Base-by-base conservation (phyloP, 495 filamentous ascomycete species). In the Pyronema domesticum region DNA sequence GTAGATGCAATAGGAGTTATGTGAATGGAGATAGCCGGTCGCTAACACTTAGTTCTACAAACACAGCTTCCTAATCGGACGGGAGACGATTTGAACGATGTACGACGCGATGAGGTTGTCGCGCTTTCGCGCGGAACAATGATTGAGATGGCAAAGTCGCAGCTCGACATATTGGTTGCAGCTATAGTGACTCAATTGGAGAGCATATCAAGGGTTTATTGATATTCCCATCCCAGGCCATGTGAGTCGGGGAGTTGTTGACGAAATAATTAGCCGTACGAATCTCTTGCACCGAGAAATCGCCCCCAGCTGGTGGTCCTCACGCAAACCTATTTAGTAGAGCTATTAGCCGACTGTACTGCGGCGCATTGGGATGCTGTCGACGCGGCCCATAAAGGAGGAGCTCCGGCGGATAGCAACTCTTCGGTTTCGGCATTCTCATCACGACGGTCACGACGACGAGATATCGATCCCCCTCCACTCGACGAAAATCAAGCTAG, bases 271-370 rank as follows among this genome's bases (percentile, higher is more conserved):
- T 53, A 53, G 50, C 37, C 50, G 17, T 53, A 55, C 39, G 55
- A 58, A 37, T 19, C 37, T 59, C 56, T 54, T 60, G 71, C 51
- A 55, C 71, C 44, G 60, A 68, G 53, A 70, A 74, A 60, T 73
- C 76, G 43, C 65, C 72, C 56, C 15, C 53, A 52, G 46, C 73
- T 77, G 49, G 70, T 80, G 13, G 67, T 78, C 35, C 69, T 76
- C 44, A 78, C 79, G 18, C 78, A 80, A 58, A 68, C 77, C 51
- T 80, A 78, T 61, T 64, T 79, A 23, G 67, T 81, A 56, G 73
- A 74, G 55, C 69, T 82, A 42, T 71, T 79, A 46, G 76, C 79
- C 59, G 79, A 82, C 62, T 82, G 79, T 62, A 80, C 76, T 59
- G 70, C 71, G 42, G 73, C 72, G 45, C 70, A 79, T 60, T 80